Base-by-base conservation (phyloP, 2,329 filamentous ascomycete species). In the Ceratocystiopsis minuta region DNA sequence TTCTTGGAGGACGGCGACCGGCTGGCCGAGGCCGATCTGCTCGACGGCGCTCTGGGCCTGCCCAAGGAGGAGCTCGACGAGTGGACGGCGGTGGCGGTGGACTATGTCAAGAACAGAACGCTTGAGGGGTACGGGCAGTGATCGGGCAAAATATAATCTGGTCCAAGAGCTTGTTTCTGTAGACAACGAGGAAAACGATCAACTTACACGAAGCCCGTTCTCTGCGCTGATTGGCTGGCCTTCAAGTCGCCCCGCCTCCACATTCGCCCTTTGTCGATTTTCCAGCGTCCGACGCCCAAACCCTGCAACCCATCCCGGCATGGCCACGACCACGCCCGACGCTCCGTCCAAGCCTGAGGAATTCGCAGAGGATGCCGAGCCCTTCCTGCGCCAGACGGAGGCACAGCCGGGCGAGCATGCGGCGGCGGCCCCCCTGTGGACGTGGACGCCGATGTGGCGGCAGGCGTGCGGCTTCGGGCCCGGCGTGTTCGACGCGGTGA, bases 401-500 rank as follows among this genome's bases (percentile, higher is more conserved):
- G 20, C 7, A 20, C 20, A 20, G 20, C 4, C 20, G 4, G 20
- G 20, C 20, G 20, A 4, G 20, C 20, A 20, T n/a, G 16, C 9
- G 2, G 7, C 14, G 31, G 15, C 28, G 15, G 34, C n/a, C 2
- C 2, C 7, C 15, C 36, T 39, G 6, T 45, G 46, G 43, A 39
- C 36, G 4, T 79, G 75, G 75, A 59, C 60, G 40, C 71, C 71
- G 37, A 60, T 76, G 45, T 68, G 66, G 50, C 61, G 60, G 46
- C 68, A 74, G 49, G 54, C 50, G 17, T 83, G 80, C 55, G 65
- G 64, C 13, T 87, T 86, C 54, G 60, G 67, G 15, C 67, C 75
- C 1, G 63, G 67, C 28, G 63, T 74, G 42, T 88, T 86, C 55
- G 60, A 66, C 45, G 58, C 67, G 35, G 76, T 81, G 39, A 82